Evolutionary conservation across 495 filamentous ascomycete species (phyloP).

Genomic region (Pseudoneurospora amorphoporcata): DNA sequence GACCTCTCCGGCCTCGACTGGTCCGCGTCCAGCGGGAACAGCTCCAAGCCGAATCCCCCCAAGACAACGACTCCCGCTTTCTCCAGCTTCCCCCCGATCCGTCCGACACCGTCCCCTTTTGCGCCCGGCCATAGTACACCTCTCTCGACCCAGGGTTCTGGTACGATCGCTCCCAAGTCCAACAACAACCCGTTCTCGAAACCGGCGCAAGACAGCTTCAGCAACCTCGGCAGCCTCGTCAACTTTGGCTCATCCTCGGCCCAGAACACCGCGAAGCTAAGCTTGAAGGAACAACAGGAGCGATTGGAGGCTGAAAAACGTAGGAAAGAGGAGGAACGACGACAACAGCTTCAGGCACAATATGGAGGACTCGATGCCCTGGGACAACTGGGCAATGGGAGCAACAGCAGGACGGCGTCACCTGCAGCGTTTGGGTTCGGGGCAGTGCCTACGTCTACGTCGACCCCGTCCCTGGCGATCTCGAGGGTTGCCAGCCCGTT

Average conservation of each 20-base stretch:
- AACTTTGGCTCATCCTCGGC: constrained; percentile 49
- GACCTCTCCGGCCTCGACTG: constrained; percentile 45
- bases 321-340: constrained; percentile 62
- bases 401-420: background rate
- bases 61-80: constrained; percentile 33
- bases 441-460: constrained; percentile 27
- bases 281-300: constrained; percentile 77
- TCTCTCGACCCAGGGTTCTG: constrained; percentile 40
- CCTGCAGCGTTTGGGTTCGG: background rate
- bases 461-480: constrained; percentile 10
- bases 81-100: constrained; percentile 48
- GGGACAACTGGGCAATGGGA: background rate
- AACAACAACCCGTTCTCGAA: constrained; percentile 40
- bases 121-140: constrained; percentile 61
- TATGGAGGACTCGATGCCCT: constrained; percentile 44
- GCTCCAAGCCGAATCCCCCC: constrained; percentile 29
- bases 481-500: constrained; percentile 3
- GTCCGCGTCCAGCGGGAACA: constrained; percentile 29
- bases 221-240: constrained; percentile 76
- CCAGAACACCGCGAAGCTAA: constrained; percentile 60
- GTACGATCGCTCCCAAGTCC: constrained; percentile 37
- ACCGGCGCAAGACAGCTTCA: constrained; percentile 73
- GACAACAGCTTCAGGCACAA: constrained; percentile 56
- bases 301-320: constrained; percentile 66
- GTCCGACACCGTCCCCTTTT: constrained; percentile 49